Base-by-base conservation (phyloP, 2,329 filamentous ascomycete species). In the Verticillium albo-atrum region DNA sequence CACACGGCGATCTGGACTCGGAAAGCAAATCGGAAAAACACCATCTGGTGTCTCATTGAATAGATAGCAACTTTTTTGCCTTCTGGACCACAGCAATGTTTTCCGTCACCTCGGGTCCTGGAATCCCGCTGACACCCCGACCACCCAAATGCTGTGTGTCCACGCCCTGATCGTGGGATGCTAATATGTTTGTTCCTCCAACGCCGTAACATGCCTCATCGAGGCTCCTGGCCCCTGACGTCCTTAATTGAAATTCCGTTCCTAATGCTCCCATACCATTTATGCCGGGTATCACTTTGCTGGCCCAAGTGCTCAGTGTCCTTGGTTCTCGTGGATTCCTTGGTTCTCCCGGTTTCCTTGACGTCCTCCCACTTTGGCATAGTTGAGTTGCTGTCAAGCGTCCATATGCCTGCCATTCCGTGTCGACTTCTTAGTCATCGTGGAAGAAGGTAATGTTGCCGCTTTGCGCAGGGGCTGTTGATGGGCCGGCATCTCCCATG, bases 401-500 rank as follows among this genome's bases (percentile, higher is more conserved):
- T 26, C 42, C 25, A 7, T 25, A n/a, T 23, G 42, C 7, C 42
- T 23, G 23, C 42, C 10, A 10, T 32, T 14, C 9, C 30, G 14
- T 14, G 15, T 9, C 14, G 23, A 28, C 51, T 55, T 67, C 51
- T 55, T 67, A 77, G 58, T 81, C 74, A 60, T 82, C 79, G 59
- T 78, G 77, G 68, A 84, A 83, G 65, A 84, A 84, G 1, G 77
- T 79, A 32, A 75, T 73, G 65, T 75, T 79, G 52, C 74, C 75
- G 54, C 74, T 75, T 59, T 77, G 77, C 20, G 82, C 71, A 15
- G 82, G 80, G 9, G 82, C 82, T 2, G 82, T 83, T 9, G 82
- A 82, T 6, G 82, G 81, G 6, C 79, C 81, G 25, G 79, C 81
- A 62, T 86, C 84, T 42, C 76, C 70, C 83, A 86, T 86, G 25